phyloP scores from a whole-genome alignment of 2,329 filamentous ascomycete species.

The Calonectria montana region DNA sequence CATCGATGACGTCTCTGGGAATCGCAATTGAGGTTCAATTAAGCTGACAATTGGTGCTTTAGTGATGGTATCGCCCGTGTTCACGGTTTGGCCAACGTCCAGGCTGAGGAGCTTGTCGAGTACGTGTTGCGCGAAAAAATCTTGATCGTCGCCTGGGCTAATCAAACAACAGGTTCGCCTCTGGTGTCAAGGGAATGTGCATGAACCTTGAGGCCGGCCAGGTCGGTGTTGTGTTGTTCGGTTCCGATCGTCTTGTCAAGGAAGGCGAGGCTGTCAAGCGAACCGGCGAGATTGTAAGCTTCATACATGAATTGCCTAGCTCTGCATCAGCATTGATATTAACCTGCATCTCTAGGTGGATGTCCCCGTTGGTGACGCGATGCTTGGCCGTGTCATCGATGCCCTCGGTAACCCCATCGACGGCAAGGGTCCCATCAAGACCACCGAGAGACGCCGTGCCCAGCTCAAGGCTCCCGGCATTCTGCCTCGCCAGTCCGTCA shows the following conservation, averaged over 20 bases:
- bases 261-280: slow-evolving; percentile 99
- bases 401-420: slow-evolving; percentile 99
- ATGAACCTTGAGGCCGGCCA: slow-evolving; percentile 99
- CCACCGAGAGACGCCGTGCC: slow-evolving; percentile 92
- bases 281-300: slow-evolving; percentile 97
- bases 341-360: slow-evolving; percentile 76
- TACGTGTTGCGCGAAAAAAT: slow-evolving; percentile 65
- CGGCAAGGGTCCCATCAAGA: slow-evolving; percentile 97
- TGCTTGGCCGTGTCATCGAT: slow-evolving; percentile 98
- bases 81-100: slow-evolving; percentile 99
- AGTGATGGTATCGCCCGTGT: slow-evolving; percentile 99
- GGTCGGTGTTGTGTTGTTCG: slow-evolving; percentile 99
- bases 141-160: slow-evolving; percentile 28
- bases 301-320: neutral
- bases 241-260: slow-evolving; percentile 99
- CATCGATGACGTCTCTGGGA: slow-evolving; percentile 14
- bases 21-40: slow-evolving; percentile 32
- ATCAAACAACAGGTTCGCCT: slow-evolving; percentile 82
- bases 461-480: slow-evolving; percentile 99
- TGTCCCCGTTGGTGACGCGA: slow-evolving; percentile 89
- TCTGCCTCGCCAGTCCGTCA: slow-evolving; percentile 95
- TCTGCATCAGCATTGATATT: neutral
- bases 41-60: slow-evolving; percentile 48
- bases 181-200: slow-evolving; percentile 99
- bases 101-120: slow-evolving; percentile 99